A percentile compares a stretch with the other conserved stretches of the same genome.
These are phyloP conservation scores for Globisporangium parvum DNA, from an alignment of 352 stramenopile species.

Conservation along the genomic window DNA sequence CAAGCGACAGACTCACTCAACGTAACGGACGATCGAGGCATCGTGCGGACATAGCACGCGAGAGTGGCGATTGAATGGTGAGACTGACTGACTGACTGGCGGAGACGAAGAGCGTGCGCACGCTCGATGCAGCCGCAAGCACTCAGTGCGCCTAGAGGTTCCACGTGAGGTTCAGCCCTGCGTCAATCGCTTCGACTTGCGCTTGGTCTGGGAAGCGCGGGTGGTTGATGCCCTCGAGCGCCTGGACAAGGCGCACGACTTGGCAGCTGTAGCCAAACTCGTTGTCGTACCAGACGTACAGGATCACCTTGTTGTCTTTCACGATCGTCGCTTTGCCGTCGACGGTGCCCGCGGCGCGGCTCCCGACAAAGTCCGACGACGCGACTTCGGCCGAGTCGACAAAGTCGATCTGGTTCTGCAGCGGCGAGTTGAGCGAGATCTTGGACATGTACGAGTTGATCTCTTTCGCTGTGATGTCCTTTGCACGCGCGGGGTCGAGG, in stretches of 20 bases:
- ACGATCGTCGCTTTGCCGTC: slow-evolving; percentile 86
- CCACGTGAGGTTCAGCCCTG: slow-evolving; percentile 43
- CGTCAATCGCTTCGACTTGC: slow-evolving; percentile 66
- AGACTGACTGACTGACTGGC: too few species aligned
- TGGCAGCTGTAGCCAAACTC: slow-evolving; percentile 88
- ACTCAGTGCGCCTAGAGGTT: slow-evolving; percentile 21
- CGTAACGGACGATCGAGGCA: too few species aligned
- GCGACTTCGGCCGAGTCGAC: slow-evolving; percentile 78
- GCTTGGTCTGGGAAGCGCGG: slow-evolving; percentile 61
- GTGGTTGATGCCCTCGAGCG: slow-evolving; percentile 74
- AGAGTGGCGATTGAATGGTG: too few species aligned
- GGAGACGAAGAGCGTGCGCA: background rate
- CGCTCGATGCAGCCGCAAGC: background rate
- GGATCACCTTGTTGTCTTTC: slow-evolving; percentile 74
- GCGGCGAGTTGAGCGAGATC: slow-evolving; percentile 72
- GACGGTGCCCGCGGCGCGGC: slow-evolving; percentile 62
- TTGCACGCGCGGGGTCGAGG: slow-evolving; percentile 74
- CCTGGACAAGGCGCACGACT: slow-evolving; percentile 77
- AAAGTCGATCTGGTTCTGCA: slow-evolving; percentile 89
- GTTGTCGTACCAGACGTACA: slow-evolving; percentile 91
- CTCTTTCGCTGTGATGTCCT: slow-evolving; percentile 55
- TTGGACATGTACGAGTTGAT: slow-evolving; percentile 79
- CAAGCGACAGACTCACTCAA: too few species aligned
- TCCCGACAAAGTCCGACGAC: slow-evolving; percentile 82
- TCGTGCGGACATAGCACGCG: too few species aligned